Conservation (phyloP, 2,329 filamentous ascomycete species). For the Cladosporium sp. region DNA sequence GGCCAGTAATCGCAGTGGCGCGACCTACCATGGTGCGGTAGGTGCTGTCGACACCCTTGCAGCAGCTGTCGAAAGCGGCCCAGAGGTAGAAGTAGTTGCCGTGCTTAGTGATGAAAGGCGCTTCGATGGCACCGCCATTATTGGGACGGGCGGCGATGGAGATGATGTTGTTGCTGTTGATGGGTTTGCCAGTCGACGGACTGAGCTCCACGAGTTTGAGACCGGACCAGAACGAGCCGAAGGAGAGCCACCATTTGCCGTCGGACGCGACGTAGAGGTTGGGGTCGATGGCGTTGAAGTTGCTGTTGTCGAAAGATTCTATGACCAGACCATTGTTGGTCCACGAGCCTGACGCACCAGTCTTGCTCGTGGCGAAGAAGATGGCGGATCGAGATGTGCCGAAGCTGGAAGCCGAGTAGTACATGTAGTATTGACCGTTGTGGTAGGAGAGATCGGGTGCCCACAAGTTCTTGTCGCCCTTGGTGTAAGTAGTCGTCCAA, state of each 20-base stretch:
- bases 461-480: conserved; percentile 33
- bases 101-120: conserved; percentile 11
- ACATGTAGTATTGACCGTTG: conserved; percentile 57
- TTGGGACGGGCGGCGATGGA: conserved; percentile 12
- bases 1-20: conserved; percentile 1
- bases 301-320: conserved; percentile 32
- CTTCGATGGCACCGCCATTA: conserved; percentile 10
- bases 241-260: conserved; percentile 52
- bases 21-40: conserved; percentile 12
- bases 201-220: conserved; percentile 10
- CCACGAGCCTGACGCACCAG: conserved; percentile 55
- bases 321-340: conserved; percentile 59
- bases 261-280: conserved; percentile 37
- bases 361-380: conserved; percentile 49
- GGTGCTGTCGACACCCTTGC: conserved; percentile 11
- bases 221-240: conserved; percentile 64
- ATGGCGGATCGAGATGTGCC: conserved; percentile 60
- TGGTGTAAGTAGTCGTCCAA: conserved; percentile 11
- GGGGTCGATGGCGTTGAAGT: conserved; percentile 52
- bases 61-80: conserved; percentile 10
- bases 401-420: conserved; percentile 61
- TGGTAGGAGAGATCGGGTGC: conserved; percentile 62
- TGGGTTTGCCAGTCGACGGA: conserved; percentile 9
- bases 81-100: conserved; percentile 15
- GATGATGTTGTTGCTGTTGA: conserved; percentile 9